Percentiles rank a stretch among this genome's conserved stretches.
Evolutionary conservation across 306 rosid species (phyloP).

Genomic region (Malus asiatica): DNA sequence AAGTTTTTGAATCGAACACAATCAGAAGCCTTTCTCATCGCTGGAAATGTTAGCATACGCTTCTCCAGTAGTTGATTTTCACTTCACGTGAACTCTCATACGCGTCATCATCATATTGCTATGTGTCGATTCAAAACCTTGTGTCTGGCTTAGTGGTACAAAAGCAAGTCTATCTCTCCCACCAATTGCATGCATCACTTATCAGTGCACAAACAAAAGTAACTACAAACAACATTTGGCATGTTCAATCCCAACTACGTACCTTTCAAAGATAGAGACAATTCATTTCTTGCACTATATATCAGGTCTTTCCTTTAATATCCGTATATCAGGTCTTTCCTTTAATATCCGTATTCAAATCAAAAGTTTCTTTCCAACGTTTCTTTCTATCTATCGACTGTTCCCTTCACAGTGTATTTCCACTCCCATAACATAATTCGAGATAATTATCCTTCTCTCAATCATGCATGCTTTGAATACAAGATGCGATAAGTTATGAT

Average conservation of each 20-base stretch:
- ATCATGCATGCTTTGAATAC: neutral
- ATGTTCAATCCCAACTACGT: neutral
- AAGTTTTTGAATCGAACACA: no score
- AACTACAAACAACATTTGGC: neutral
- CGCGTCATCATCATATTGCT: neutral
- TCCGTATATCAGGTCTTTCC: neutral
- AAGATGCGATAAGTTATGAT: neutral
- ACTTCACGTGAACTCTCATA: neutral
- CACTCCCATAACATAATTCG: neutral
- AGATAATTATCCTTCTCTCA: neutral
- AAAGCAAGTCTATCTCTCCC: neutral
- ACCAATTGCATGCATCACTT: neutral
- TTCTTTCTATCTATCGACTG: neutral
- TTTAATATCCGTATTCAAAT: neutral
- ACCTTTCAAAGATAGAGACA: neutral
- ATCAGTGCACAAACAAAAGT: neutral
- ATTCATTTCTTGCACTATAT: neutral
- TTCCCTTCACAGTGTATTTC: neutral
- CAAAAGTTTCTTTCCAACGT: neutral
- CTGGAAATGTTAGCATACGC: neutral
- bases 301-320: neutral
- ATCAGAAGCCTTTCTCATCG: neutral
- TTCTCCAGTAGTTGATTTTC: neutral
- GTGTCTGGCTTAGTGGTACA: neutral
- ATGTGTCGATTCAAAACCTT: neutral